Evolutionary conservation across 1,284 basidiomycete genomes (phyloP), one percentile per base, ranked within the genome.

Genomic region (Ganoderma sp.): DNA sequence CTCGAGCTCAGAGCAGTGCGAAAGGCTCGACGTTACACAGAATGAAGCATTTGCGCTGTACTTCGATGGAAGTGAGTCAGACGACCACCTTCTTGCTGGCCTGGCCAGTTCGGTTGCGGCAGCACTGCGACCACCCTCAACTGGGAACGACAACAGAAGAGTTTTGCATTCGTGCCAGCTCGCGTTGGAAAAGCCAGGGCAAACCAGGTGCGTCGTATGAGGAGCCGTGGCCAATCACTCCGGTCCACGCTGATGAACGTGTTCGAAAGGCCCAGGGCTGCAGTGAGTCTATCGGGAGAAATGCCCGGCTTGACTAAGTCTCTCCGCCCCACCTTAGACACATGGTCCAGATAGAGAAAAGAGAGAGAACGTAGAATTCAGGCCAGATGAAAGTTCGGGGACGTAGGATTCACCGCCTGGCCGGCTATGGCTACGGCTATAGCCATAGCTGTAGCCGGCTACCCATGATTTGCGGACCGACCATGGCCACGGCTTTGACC

Each of bases 191-290:
- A 32, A 32, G 41, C 41, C 50, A 9, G 25, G n/a, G n/a, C 25
- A 17, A 57, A 37, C 34, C 32, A 37, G 17, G 17, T 3, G 9
- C 9, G 61, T 63, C 61, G 61, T 63, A 63, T 37, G 61, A 63
- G 61, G 6, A 19, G 14, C 7, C 10, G 61, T 28, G 50, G 61
- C 61, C 61, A 63, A 63, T 63, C 45, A 52, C n/a, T n/a, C 56
- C 32, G n/a, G 5, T 34, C 28, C 56, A 37, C 54, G 43, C 14
- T 14, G 48, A 52, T 52, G 12, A 12, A 12, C 50, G 9, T 28
- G 50, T 48, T 48, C 41, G 2, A 32, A 32, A 3, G 32, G 32
- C 32, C 32, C 32, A 2, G 32, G 32, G 32, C 5, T 32, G 32
- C 32, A 32, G 32, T 5, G 32, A 32, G 32, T 32, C 32, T 3